Base-by-base conservation (phyloP, 139 green algal species). In the Chlorella sp. region DNA sequence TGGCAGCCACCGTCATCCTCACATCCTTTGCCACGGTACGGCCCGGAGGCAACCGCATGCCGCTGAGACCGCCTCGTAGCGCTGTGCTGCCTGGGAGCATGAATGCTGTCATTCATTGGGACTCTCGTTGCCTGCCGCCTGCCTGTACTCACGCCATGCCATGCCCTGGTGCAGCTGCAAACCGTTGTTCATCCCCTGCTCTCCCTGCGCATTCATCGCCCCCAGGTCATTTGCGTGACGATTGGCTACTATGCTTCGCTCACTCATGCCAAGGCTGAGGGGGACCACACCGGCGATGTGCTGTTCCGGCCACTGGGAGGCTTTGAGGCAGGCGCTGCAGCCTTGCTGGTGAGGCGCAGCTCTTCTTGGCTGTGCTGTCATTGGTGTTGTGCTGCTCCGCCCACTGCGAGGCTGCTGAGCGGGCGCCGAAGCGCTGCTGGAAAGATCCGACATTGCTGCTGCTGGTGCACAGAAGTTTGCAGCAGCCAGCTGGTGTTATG, bases 241-340 rank as follows among this genome's bases (percentile, higher is more conserved):
- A 21, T 51, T 4, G 28, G 60, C 1, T 82, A 82, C 38, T 82
- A 82, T 17, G 76, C 60, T 25, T 60, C 76, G 6, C 5, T 38
- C 4, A 32, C 76, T 0, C 38, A 23, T 0, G 64, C 51, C 23
- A 67, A 72, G 36, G 65, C 74, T 21, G 15, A 60, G 2, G 18
- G 18, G 4, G 23, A 70, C 15, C 60, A 38, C 38, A 41, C 69
- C 1, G 41, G 81, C 11, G n/a, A 55, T 39, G 20, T 63, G 44
- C 82, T 78, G 81, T 74, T 63, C 55, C 64, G 36, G 1, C 74
- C 64, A 34, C 80, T 86, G 67, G 93, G 80, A 6, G 78, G 63
- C 39, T 99, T 99, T 74, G 94, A 98, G 47, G 96, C 95, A 28
- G 86, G 97, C 2, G 44, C 96, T 44, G 94, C 92, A 1, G 96